phyloP scores from a whole-genome alignment of 2,329 filamentous ascomycete genomes.

The Clonostachys byssicola region DNA sequence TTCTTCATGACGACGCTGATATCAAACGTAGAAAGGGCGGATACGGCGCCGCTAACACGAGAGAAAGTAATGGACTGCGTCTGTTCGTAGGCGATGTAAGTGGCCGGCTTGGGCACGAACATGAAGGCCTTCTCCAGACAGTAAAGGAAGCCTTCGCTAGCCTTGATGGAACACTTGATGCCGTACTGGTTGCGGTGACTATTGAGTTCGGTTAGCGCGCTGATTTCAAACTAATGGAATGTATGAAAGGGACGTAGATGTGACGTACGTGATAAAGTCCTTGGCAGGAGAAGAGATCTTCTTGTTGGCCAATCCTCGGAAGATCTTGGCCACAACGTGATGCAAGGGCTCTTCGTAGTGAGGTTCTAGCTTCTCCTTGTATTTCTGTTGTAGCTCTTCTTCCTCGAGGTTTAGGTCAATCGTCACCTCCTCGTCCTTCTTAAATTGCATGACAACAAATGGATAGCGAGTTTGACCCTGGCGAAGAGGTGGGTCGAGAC shows the following conservation, averaged over 20 bases:
- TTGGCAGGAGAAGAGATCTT: constrained; percentile 91
- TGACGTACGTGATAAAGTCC: constrained; percentile 74
- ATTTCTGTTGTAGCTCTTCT: constrained; percentile 76
- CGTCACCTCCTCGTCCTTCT: constrained; percentile 94
- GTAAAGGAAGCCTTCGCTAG: constrained; percentile 95
- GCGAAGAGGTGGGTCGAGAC: constrained; percentile 88
- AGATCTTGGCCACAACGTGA: constrained; percentile 91
- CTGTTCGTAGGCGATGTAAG: constrained; percentile 94
- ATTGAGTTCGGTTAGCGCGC: background rate
- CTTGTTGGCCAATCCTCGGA: constrained; percentile 90
- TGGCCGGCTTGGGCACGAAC: constrained; percentile 97
- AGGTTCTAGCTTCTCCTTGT: constrained; percentile 82
- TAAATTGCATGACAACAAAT: constrained; percentile 98
- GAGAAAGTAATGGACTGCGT: constrained; percentile 91
- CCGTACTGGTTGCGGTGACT: constrained; percentile 89
- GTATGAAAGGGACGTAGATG: background rate
- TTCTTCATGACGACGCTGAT: constrained; percentile 90
- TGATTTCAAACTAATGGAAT: too few relatives aligned
- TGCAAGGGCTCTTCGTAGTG: constrained; percentile 94
- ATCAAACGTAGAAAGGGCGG: constrained; percentile 92
- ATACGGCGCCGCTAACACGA: constrained; percentile 89
- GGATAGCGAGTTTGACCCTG: constrained; percentile 98
- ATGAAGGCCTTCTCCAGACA: constrained; percentile 98
- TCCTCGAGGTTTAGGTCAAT: constrained; percentile 96
- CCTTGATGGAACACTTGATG: constrained; percentile 99